Evolutionary conservation across 2,329 filamentous ascomycete genomes (phyloP).

Genomic region (Ophiostoma triangulosporum): DNA sequence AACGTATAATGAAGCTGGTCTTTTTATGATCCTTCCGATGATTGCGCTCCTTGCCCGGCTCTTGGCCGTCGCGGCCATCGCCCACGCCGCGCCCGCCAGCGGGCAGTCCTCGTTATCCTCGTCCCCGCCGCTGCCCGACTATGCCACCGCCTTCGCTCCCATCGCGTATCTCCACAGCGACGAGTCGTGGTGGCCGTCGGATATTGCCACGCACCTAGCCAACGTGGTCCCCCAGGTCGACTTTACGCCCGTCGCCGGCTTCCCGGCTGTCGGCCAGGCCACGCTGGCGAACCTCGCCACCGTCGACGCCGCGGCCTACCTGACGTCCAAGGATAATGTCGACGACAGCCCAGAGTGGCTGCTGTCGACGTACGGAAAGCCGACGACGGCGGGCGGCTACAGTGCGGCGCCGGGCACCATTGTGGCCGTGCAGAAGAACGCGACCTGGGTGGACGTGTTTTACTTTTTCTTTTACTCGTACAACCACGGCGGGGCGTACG

Average conservation of each 20-base stretch:
- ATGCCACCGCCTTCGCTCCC: constrained; percentile 13
- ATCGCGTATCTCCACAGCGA: constrained; percentile 14
- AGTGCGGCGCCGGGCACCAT: constrained; percentile 15
- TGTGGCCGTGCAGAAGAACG: constrained; percentile 15
- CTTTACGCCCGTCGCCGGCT: constrained; percentile 5
- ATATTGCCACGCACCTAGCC: constrained; percentile 14
- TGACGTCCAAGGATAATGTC: constrained; percentile 13
- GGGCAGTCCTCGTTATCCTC: neutral
- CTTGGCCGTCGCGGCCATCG: neutral
- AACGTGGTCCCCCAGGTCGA: constrained; percentile 13
- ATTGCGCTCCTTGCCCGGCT: neutral
- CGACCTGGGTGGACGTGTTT: constrained; percentile 14
- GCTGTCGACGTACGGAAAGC: constrained; percentile 13
- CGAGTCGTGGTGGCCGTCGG: constrained; percentile 14
- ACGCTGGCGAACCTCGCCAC: constrained; percentile 12
- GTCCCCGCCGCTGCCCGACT: constrained; percentile 10
- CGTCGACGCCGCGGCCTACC: constrained; percentile 10
- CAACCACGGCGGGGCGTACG: constrained; percentile 13
- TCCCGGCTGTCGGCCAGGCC: constrained; percentile 8
- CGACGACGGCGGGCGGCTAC: constrained; percentile 7
- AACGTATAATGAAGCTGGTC: no score
- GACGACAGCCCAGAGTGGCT: constrained; percentile 11
- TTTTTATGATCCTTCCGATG: neutral
- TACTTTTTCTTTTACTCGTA: constrained; percentile 16
- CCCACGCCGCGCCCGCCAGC: neutral